These are phyloP conservation scores for Incumbomyces lentus DNA, from an alignment of 2,329 filamentous ascomycete genomes.

Conservation along the genomic window DNA sequence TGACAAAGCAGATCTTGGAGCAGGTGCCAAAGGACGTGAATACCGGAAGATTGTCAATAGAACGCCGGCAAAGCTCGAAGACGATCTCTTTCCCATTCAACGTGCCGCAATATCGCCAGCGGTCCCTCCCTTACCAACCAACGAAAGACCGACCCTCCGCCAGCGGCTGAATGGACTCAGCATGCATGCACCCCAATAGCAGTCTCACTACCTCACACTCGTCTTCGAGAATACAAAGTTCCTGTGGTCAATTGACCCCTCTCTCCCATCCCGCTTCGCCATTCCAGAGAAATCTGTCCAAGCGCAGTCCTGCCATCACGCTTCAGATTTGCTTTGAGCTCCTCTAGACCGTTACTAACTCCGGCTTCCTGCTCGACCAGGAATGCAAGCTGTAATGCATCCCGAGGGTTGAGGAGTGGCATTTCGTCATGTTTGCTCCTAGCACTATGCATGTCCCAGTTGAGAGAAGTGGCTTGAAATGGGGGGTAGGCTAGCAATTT, in stretches of 20 bases:
- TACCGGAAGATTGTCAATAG: slow-evolving; percentile 52
- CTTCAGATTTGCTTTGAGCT: slow-evolving; percentile 32
- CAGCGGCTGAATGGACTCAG: slow-evolving; percentile 16
- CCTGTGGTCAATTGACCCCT: slow-evolving; percentile 79
- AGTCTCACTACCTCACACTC: slow-evolving; percentile 2
- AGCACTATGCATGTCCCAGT: slow-evolving; percentile 38
- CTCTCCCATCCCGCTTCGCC: slow-evolving; percentile 84
- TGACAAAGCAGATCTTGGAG: slow-evolving; percentile 25
- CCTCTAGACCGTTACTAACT: slow-evolving; percentile 40
- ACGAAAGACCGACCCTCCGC: slow-evolving; percentile 6
- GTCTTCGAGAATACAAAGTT: slow-evolving; percentile 48
- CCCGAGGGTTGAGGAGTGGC: slow-evolving; percentile 48
- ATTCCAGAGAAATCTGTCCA: slow-evolving; percentile 75
- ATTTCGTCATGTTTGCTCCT: slow-evolving; percentile 23
- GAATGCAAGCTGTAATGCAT: slow-evolving; percentile 57
- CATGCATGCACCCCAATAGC: slow-evolving; percentile 17
- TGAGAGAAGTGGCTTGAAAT: slow-evolving; percentile 44
- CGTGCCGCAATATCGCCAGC: slow-evolving; percentile 25
- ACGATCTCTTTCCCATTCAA: slow-evolving; percentile 46
- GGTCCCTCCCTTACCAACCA: not conserved
- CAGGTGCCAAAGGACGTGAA: slow-evolving; percentile 34
- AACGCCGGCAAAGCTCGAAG: slow-evolving; percentile 74
- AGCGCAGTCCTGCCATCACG: slow-evolving; percentile 49
- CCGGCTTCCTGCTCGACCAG: slow-evolving; percentile 46
- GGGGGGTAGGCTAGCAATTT: slow-evolving; percentile 15